Conservation (phyloP, 129 eudicot genomes). For the Chrysanthemum lavandulifolium region DNA sequence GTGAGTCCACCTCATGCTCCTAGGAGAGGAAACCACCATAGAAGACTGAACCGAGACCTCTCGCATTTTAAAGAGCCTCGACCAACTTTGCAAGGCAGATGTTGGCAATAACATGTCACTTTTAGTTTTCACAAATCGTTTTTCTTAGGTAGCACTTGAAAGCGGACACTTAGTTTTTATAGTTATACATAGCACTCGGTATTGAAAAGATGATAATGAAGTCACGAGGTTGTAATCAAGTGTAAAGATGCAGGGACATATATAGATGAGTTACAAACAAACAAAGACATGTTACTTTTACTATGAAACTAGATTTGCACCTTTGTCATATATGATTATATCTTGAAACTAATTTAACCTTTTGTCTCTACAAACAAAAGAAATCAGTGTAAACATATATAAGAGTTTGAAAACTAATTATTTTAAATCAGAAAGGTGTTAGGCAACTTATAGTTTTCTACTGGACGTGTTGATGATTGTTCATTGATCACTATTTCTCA, state of each 20-base stretch:
- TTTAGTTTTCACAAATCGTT: too few species aligned
- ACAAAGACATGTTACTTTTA: conserved; percentile 13
- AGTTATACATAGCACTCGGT: neutral
- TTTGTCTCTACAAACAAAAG: neutral
- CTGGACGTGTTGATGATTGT: neutral
- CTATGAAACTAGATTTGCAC: conserved; percentile 8
- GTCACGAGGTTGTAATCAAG: conserved; percentile 1
- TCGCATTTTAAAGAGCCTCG: too few species aligned
- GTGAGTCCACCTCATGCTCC: too few species aligned
- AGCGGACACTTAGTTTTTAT: too few species aligned
- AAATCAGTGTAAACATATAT: neutral
- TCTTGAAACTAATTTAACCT: neutral
- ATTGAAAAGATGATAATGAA: neutral
- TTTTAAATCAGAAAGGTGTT: too few species aligned
- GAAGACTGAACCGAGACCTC: too few species aligned
- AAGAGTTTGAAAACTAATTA: conserved; percentile 5
- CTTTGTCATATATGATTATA: neutral
- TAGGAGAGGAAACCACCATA: too few species aligned
- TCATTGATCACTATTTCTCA: too few species aligned
- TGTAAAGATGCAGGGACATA: neutral
- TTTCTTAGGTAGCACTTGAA: too few species aligned
- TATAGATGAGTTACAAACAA: conserved; percentile 2
- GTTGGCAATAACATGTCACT: too few species aligned
- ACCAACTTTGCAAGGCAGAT: too few species aligned
- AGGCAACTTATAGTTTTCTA: too few species aligned